Base-by-base conservation (phyloP, 2,329 filamentous ascomycete genomes). In the Trichoderma lentiforme region DNA sequence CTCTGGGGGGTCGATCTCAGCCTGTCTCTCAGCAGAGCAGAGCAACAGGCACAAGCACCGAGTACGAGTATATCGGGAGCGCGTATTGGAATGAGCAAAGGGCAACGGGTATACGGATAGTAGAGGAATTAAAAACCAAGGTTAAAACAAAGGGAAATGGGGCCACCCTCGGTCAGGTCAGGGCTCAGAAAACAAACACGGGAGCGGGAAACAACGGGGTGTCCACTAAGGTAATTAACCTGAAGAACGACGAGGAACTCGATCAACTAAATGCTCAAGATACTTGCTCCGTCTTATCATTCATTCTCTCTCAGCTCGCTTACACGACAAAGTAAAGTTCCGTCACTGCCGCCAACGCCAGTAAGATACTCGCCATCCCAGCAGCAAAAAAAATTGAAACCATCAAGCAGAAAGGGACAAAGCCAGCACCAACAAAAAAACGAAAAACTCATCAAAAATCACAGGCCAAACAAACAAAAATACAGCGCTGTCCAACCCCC, bases 81-180 rank as follows among this genome's bases (percentile, higher is more conserved):
- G 43, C 4, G n/a, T 53, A 53, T 24, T 24, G 57, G 57, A 60
- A n/a, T n/a, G 57, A 24, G n/a, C 18, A 34, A 30, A 60, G 34
- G 63, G 47, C 39, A 51, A 26, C 28, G 32, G 63, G 43, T 18
- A 43, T 9, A 43, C 14, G 14, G 36, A 18, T 39, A 39, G 18
- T n/a, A 36, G 60, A 63, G 15, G 60, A 63, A 63, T 28, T 28
- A 28, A 43, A 63, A 39, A 26, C 34, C 24, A 21, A 62, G 60
- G 60, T 43, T 43, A 36, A 7, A 39, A 28, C 60, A 43, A 39
- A 43, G 24, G 60, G 60, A 43, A 63, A 66, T 32, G 63, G 63
- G 43, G 63, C 63, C 63, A 53, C 63, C 21, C 63, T 51, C 63
- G 63, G 47, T 34, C 63, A 66, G 63, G 63, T 34, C 63, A 66